Conservation (phyloP, 768 basidiomycete genomes). For the Mycena filopes region DNA sequence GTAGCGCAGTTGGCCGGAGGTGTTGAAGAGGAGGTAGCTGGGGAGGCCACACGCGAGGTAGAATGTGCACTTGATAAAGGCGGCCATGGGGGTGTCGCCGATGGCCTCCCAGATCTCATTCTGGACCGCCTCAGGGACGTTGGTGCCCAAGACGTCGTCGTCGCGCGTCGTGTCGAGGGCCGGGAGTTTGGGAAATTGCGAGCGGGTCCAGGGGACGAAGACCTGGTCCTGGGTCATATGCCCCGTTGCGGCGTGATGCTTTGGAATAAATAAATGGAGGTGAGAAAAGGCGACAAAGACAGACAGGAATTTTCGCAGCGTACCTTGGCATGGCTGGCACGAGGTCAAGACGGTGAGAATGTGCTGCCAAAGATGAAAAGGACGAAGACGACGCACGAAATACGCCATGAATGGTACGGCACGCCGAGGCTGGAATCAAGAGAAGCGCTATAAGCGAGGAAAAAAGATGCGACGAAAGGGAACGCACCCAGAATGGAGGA, state of each 20-base stretch:
- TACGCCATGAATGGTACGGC: constrained; percentile 97
- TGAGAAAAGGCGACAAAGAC: not conserved
- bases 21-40: constrained; percentile 82
- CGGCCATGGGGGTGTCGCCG: constrained; percentile 89
- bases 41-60: constrained; percentile 89
- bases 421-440: constrained; percentile 77
- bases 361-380: not conserved
- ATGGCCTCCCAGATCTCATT: constrained; percentile 86
- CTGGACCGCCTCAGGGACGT: constrained; percentile 73
- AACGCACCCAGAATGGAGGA: constrained; percentile 87
- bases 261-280: not conserved
- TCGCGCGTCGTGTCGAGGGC: constrained; percentile 73
- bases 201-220: constrained; percentile 90
- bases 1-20: constrained; percentile 88
- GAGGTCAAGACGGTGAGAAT: not conserved
- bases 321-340: constrained; percentile 9
- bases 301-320: not conserved
- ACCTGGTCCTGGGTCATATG: constrained; percentile 97
- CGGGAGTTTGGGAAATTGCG: constrained; percentile 71
- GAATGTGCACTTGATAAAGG: constrained; percentile 57
- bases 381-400: constrained; percentile 44
- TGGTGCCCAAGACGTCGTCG: constrained; percentile 69
- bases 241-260: constrained; percentile 73
- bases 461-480: constrained; percentile 32
- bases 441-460: constrained; percentile 22